A percentile compares a stretch with the other conserved stretches of the same genome.
Conservation (phyloP, 345 rosid species). For the Trapa incisa region DNA sequence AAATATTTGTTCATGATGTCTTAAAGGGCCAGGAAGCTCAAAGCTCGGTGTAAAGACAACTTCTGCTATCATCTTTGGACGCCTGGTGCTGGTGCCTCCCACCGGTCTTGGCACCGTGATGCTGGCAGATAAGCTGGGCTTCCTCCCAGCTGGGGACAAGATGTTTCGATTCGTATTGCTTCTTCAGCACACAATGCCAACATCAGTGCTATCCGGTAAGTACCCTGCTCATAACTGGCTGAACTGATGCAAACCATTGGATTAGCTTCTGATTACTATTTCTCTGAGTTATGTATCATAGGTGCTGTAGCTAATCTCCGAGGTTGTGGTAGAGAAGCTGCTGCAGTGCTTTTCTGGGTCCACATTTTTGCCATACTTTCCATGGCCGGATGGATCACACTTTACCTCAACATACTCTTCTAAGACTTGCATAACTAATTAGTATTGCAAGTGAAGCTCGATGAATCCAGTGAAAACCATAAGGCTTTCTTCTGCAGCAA, state of each 20-base stretch:
- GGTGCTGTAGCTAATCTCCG: constrained; percentile 94
- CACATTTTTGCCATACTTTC: constrained; percentile 85
- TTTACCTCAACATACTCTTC: constrained; percentile 73
- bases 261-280: not conserved
- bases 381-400: constrained; percentile 91
- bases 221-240: not conserved
- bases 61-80: constrained; percentile 65
- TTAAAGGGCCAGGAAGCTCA: constrained; percentile 92
- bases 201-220: constrained; percentile 83
- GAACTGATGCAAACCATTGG: not conserved
- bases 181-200: constrained; percentile 95
- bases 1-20: constrained; percentile 6
- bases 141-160: constrained; percentile 77
- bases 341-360: constrained; percentile 94
- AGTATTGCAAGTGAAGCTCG: no score
- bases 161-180: constrained; percentile 92
- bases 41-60: constrained; percentile 85
- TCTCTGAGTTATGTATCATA: constrained; percentile 6
- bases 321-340: constrained; percentile 96
- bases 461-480: no score
- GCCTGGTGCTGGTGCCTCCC: constrained; percentile 82
- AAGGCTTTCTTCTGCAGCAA: not conserved
- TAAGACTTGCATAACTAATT: constrained; percentile 6
- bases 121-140: constrained; percentile 92
- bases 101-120: constrained; percentile 81